Base-by-base conservation (phyloP, 371 early-diverging fungal genomes). In the Nematocida ironsii region DNA sequence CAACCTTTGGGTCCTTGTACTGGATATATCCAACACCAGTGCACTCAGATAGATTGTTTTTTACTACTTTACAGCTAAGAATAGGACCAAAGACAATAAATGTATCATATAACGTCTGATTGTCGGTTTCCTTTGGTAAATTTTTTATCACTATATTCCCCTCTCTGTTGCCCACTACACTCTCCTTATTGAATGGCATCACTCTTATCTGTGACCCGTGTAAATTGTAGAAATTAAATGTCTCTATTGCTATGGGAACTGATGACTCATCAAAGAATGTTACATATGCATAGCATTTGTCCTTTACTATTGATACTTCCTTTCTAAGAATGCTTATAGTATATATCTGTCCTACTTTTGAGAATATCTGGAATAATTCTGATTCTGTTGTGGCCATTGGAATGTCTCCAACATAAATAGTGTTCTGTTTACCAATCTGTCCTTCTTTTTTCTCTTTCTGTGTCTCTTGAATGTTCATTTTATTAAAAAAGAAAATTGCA, bases 61-160 rank as follows among this genome's bases (percentile, higher is more conserved):
- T 90, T 67, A 93, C 95, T 78, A 98, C 95, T 90, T 98, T 99
- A 91, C 96, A 96, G 76, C 93, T 93, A 57, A 95, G 89, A 85
- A 99, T 97, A 88, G 91, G 90, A 80, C 99, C 99, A 82, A 97
- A 99, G 61, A 95, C 93, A 57, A 93, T 91, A 89, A 99, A 99
- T 72, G 97, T 96, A 88, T 97, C 97, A 88, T 96, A 94, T 64
- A 98, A 92, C 72, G 97, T 93, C 89, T 93, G 76, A 84, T 84
- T 72, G 55, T 82, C 85, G 44, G 81, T 78, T 39, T 82, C 73
- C 16, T 73, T 72, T 23, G 89, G 83, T 58, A 99, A 90, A 92
- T 98, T 97, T 91, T 98, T 98, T 90, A 99, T 97, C 89, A 99
- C 95, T 85, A 99, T 92, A 90, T 99, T 99, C 82, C 95, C 96